Evolutionary conservation across 306 rosid species (phyloP).

Genomic region (Cucurbita pepo): DNA sequence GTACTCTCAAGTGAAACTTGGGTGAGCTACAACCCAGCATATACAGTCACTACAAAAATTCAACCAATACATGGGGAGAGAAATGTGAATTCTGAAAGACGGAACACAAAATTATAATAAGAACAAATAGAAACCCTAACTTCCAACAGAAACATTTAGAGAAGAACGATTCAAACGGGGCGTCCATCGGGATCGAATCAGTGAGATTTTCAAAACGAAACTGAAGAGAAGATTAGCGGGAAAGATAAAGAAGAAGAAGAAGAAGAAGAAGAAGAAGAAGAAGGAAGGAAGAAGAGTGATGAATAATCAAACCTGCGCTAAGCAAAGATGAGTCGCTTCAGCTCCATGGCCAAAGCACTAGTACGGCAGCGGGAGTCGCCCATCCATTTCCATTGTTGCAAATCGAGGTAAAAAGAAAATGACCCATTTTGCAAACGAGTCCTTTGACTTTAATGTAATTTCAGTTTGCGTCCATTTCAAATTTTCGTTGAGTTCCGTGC

Average conservation of each 20-base stretch:
- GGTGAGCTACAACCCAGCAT: neutral
- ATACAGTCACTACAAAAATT: neutral
- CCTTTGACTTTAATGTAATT: neutral
- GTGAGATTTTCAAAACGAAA: neutral
- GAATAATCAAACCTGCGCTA: neutral
- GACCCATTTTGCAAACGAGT: neutral
- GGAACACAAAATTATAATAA: neutral
- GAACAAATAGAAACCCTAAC: neutral
- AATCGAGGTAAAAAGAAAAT: neutral
- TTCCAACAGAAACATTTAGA: neutral
- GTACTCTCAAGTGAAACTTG: neutral
- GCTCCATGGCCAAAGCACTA: neutral
- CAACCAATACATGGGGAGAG: neutral
- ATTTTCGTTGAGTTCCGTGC: too few relatives aligned
- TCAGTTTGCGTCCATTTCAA: neutral
- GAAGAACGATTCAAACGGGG: neutral
- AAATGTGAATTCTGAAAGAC: neutral
- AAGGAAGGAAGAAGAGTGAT: neutral
- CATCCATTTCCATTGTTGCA: neutral
- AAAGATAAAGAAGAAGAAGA: neutral
- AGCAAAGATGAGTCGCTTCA: neutral
- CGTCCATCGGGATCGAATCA: neutral
- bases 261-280: neutral
- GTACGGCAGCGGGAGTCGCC: neutral
- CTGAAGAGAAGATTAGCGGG: neutral